A percentile compares a stretch with the other conserved stretches of the same genome.
phyloP scores from a whole-genome alignment of 106 monocot genomes.

The Dioscorea alata region DNA sequence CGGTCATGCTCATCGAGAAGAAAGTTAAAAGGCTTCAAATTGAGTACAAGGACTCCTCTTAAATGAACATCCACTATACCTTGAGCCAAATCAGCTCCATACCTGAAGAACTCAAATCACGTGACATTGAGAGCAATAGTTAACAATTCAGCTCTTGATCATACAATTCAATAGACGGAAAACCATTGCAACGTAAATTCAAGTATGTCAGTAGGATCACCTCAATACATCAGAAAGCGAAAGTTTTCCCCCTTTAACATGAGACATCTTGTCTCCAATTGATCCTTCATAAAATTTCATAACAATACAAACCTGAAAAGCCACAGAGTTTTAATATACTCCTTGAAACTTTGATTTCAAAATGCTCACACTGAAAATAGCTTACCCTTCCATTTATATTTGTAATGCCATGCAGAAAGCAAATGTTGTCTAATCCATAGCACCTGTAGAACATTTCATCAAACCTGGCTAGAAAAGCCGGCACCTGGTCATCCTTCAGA shows the following conservation, averaged over 20 bases:
- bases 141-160: background rate
- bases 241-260: constrained; percentile 65
- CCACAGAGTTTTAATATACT: background rate
- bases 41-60: constrained; percentile 66
- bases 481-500: constrained; percentile 67
- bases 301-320: constrained; percentile 61
- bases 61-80: constrained; percentile 62
- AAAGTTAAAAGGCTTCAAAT: constrained; percentile 81
- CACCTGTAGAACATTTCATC: constrained; percentile 60
- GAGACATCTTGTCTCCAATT: constrained; percentile 87
- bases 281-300: constrained; percentile 98
- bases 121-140: background rate
- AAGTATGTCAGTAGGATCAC: constrained; percentile 13
- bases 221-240: constrained; percentile 64
- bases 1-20: constrained; percentile 66
- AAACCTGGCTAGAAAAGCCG: constrained; percentile 42
- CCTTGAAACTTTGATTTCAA: background rate
- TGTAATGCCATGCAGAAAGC: constrained; percentile 77
- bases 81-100: constrained; percentile 70
- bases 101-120: constrained; percentile 28
- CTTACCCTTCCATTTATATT: constrained; percentile 73
- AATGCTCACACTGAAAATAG: background rate
- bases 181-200: background rate
- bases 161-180: background rate
- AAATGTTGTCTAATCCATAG: constrained; percentile 49